Evolutionary conservation across 116 monocot species (phyloP).

Genomic region (Phalaenopsis hybrid): DNA sequence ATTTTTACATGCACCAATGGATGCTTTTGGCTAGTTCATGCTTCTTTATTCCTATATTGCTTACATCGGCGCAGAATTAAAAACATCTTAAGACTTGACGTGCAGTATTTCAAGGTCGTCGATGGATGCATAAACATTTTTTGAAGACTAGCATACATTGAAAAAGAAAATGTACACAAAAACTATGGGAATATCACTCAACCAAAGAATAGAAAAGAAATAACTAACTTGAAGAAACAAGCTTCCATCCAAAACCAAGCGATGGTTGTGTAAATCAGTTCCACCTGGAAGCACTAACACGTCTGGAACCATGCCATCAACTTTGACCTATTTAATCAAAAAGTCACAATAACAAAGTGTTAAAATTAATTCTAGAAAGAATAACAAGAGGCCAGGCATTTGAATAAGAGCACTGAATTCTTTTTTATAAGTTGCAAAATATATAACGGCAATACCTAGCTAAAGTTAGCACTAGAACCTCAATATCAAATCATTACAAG

Average conservation of each 20-base stretch:
- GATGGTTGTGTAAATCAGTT: too few species aligned
- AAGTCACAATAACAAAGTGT: not conserved
- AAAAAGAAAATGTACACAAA: not conserved
- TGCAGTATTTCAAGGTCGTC: too few species aligned
- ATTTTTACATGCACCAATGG: not conserved
- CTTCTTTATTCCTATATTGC: not conserved
- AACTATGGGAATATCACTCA: not conserved
- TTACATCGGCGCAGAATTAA: not conserved
- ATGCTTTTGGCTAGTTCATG: not conserved
- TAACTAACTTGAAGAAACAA: too few species aligned
- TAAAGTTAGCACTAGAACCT: too few species aligned
- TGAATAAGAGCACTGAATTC: too few species aligned
- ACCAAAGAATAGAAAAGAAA: too few species aligned
- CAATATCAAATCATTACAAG: too few species aligned
- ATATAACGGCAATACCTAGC: too few species aligned
- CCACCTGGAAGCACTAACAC: slow-evolving; percentile 58
- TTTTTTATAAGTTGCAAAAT: too few species aligned
- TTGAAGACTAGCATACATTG: not conserved
- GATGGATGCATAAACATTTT: not conserved
- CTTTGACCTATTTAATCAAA: slow-evolving; percentile 39
- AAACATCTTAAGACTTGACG: too few species aligned
- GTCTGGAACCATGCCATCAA: slow-evolving; percentile 72
- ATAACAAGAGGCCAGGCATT: too few species aligned
- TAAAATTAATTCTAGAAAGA: not conserved
- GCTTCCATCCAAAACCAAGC: too few species aligned